Evolutionary conservation across 768 basidiomycete species (phyloP), one percentile per base, ranked within the genome.

Genomic region (Leccinellum luteum): DNA sequence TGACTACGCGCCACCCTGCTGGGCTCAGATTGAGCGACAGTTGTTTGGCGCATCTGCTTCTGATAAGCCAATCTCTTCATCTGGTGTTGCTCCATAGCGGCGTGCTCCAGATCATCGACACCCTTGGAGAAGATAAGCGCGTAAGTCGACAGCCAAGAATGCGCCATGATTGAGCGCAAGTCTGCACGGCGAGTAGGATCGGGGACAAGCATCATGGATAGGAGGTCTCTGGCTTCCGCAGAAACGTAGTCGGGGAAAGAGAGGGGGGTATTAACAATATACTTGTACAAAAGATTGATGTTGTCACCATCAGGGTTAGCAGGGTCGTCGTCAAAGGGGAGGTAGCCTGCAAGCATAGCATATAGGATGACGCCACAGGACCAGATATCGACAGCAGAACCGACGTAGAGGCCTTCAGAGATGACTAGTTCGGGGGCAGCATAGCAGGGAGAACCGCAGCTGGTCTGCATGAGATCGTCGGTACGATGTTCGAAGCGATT

Each of bases 321-420:
- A 1, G 97, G 97, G 74, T 99, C 97, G 73, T 98, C 97, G 74
- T 98, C 97, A 74, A 98, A 99, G 23, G 97, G 97, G n/a, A 97
- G 87, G 69, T 96, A 96, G 10, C 94, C 94, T 1, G 94, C 94
- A 17, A 97, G 84, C 94, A 97, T 97, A 57, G 94, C 94, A 69
- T 97, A 97, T 6, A 97, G 80, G 66, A 97, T 97, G 57, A 97
- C 94, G 38, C 94, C 94, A 61, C 94, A 97, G 32, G 86, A 88
- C 94, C 94, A 99, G 69, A 99, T 96, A 67, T 98, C 97, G 61
- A 98, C 97, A 1, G 97, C 95, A 31, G 91, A 92, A 14, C 97
- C 97, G 32, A 98, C 93, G 65, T 98, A 98, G 21, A 94, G 82
- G 15, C 97, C 97, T 68, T 98, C 97, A 28, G 90, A 92, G 64